Conservation (phyloP, 192 early-diverging fungal species). For the Backusella australiensis region DNA sequence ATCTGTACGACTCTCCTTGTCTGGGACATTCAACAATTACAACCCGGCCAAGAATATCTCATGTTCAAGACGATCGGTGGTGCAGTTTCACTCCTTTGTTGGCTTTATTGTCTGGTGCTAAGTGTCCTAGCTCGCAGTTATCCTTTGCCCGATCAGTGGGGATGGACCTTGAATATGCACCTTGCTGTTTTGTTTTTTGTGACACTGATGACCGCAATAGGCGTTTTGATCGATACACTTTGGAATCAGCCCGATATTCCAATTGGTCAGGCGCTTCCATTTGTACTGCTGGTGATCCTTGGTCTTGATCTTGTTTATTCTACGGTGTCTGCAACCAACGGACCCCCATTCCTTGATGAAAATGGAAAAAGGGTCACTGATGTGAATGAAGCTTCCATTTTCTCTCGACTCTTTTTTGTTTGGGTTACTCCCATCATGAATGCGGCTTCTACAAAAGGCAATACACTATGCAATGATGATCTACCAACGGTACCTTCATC, state of each 20-base stretch:
- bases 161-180: constrained; percentile 34
- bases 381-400: constrained; percentile 15
- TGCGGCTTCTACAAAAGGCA: constrained; percentile 28
- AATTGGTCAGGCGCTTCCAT: neutral
- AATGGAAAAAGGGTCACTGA: neutral
- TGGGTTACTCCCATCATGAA: constrained; percentile 37
- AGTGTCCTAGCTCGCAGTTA: constrained; percentile 22
- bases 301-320: constrained; percentile 14
- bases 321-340: neutral
- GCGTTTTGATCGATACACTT: neutral
- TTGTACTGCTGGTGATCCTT: neutral
- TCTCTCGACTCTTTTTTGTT: constrained; percentile 31
- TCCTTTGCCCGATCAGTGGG: constrained; percentile 21
- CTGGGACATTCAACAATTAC: neutral
- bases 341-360: constrained; percentile 14
- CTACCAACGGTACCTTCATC: constrained; percentile 31
- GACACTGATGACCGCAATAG: neutral
- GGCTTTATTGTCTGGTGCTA: constrained; percentile 21
- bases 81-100: constrained; percentile 4
- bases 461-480: constrained; percentile 26
- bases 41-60: neutral
- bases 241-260: neutral
- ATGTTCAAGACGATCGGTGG: neutral
- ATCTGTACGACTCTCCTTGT: neutral
- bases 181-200: constrained; percentile 7